Evolutionary conservation across 352 stramenopile species (phyloP).

Genomic region (Phytophthora colocasiae): DNA sequence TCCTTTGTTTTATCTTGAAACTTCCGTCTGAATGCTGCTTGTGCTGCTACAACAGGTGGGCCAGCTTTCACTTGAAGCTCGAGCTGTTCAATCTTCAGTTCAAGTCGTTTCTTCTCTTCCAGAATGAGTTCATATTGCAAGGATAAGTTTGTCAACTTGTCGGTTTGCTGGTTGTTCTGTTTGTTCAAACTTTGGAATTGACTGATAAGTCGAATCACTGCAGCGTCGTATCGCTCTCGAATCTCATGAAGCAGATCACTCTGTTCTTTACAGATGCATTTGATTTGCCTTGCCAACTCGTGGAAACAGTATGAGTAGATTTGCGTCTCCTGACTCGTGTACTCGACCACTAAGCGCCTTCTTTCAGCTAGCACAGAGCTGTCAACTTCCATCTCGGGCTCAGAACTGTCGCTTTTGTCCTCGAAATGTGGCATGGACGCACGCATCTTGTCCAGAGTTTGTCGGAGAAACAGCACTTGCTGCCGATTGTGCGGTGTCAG

Average conservation of each 20-base stretch:
- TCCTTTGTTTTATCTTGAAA: background rate
- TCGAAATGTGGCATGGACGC: conserved; percentile 29
- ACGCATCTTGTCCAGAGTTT: conserved; percentile 70
- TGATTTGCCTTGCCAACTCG: conserved; percentile 77
- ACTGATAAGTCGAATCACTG: conserved; percentile 33
- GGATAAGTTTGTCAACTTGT: conserved; percentile 28
- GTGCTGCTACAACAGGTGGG: conserved; percentile 13
- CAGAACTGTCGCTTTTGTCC: conserved; percentile 1
- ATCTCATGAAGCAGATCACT: conserved; percentile 75
- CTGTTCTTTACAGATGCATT: conserved; percentile 82
- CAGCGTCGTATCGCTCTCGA: conserved; percentile 55
- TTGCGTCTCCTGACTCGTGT: conserved; percentile 59
- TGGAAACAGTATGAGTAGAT: conserved; percentile 83
- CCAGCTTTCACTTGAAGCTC: conserved; percentile 21
- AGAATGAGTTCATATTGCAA: conserved; percentile 16
- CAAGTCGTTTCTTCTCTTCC: conserved; percentile 33
- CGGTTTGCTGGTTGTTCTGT: conserved; percentile 38
- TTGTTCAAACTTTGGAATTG: conserved; percentile 24
- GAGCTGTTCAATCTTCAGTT: conserved; percentile 25
- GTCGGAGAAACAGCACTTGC: conserved; percentile 71
- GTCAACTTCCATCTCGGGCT: conserved; percentile 15
- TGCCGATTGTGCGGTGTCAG: conserved; percentile 67
- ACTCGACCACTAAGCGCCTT: conserved; percentile 44
- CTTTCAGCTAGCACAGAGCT: conserved; percentile 12
- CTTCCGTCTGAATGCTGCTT: conserved; percentile 19